Evolutionary conservation across 371 early-diverging fungal species (phyloP), one percentile per base, ranked within the genome.

Genomic region (Rhizomucor miehei): DNA sequence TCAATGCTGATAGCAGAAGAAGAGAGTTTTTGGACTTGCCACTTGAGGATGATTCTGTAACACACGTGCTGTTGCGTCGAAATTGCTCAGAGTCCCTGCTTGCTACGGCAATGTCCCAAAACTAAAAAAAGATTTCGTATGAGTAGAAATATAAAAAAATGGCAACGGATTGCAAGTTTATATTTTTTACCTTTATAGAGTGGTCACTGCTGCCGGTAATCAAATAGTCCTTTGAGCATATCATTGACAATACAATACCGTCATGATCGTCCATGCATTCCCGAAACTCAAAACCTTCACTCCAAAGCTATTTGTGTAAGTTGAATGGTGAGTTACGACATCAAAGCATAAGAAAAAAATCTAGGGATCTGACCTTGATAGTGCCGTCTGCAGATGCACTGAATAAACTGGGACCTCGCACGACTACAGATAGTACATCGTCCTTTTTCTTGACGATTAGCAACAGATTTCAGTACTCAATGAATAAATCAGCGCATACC

Each of bases 301-400:
- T 79, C 94, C 94, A 94, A 57, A 71, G 63, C 79, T 80, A n/a
- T n/a, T n/a, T n/a, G n/a, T n/a, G 58, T 11, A 51, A 44, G 8
- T 23, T 24, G 51, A 14, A 51, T 44, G 47, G 44, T 21, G 25
- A 10, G 25, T 29, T 17, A 25, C 36, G 20, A 8, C 17, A 39
- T 25, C 19, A 0, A 45, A 48, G 0, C 20, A 54, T 51, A 52
- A 12, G 13, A 3, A 60, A n/a, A 16, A 44, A 47, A 8, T 36
- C 16, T 49, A 13, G 4, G 16, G 17, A 21, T 14, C 13, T 40
- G 67, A 87, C 82, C 69, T 87, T 87, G 35, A 92, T 85, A 24
- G 76, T 72, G 23, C 89, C 90, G 68, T 93, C 92, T 9, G 88
- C 88, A 12, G 88, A 86, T 10, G 85, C 88, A 50, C 87, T 84